Evolutionary conservation across 1,139 yeast genomes (phyloP).

Genomic region (Scheffersomyces parashehatae): DNA sequence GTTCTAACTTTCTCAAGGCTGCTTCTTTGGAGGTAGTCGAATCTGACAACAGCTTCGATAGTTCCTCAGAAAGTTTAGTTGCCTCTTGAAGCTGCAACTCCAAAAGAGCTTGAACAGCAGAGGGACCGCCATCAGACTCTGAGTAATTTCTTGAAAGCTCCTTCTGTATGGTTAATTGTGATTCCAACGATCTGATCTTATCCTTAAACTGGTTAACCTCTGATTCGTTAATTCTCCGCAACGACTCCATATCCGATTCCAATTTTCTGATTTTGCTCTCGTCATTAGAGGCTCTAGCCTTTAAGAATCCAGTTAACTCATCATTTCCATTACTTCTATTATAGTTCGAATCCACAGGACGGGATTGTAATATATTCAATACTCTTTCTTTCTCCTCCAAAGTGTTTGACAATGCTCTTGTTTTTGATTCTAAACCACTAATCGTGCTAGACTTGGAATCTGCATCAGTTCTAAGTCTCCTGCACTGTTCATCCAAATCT

Average conservation of each 20-base stretch:
- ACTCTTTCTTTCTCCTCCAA: conserved; percentile 34
- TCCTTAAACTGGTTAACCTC: conserved; percentile 29
- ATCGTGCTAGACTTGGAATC: conserved; percentile 8
- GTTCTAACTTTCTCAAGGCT: conserved; percentile 9
- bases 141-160: conserved; percentile 1
- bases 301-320: conserved; percentile 32
- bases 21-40: conserved; percentile 13
- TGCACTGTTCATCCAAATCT: conserved; percentile 8
- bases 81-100: conserved; percentile 38
- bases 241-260: conserved; percentile 35
- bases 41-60: conserved; percentile 21
- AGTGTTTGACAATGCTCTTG: conserved; percentile 24
- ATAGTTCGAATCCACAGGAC: conserved; percentile 18
- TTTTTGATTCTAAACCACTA: conserved; percentile 15
- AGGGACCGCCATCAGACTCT: conserved; percentile 2
- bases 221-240: conserved; percentile 31
- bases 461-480: conserved; percentile 4
- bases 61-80: conserved; percentile 22
- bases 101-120: conserved; percentile 28
- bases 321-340: conserved; percentile 23
- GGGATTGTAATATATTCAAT: conserved; percentile 28
- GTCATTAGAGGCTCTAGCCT: conserved; percentile 25
- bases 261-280: conserved; percentile 37
- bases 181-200: conserved; percentile 15
- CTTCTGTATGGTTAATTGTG: conserved; percentile 6